Base-by-base conservation (phyloP, 2,329 filamentous ascomycete genomes). In the Scytalidium sp. region DNA sequence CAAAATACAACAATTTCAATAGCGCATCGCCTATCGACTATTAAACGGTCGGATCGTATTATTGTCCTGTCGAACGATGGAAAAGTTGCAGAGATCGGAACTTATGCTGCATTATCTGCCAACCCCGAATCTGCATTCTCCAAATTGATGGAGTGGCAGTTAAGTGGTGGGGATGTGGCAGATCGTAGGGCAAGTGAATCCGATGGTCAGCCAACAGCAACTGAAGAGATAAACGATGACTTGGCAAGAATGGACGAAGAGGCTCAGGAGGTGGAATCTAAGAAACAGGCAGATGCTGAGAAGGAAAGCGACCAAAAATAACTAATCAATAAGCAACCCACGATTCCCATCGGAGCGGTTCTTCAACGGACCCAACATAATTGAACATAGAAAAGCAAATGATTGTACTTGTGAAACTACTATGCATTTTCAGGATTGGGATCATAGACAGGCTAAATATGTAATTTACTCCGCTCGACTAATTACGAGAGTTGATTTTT, bases 61-160 rank as follows among this genome's bases (percentile, higher is more conserved):
- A 94, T 99, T 59, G 93, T 96, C 23, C 84, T 99, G 36, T 87
- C 87, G 52, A 83, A 79, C 50, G 87, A 97, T 62, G 95, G 94
- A 55, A 86, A 81, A 51, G 93, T 99, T 3, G 94, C 93, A 2
- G 93, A 99, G 68, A 88, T 88, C 56, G 94, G 94, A 50, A 87
- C 86, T 50, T 99, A 96, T 67, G 72, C 78, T 20, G 81, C 90
- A 56, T 79, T 99, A 19, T 88, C 85, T 46, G 75, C 80, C 4
- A 83, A 90, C 52, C 79, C 81, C 15, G 75, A 87, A 9, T 95
- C 93, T 46, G 90, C 92, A 2, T 99, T 99, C 65, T 93, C 85
- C 60, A 94, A 88, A 71, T 76, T 99, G 47, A 99, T 99, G 94
- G 93, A 97, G 70, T 97, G 92, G 92, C 94, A 99, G 72, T 88